Base-by-base conservation (phyloP, 192 early-diverging fungal species). In the Entomortierella chlamydospora region DNA sequence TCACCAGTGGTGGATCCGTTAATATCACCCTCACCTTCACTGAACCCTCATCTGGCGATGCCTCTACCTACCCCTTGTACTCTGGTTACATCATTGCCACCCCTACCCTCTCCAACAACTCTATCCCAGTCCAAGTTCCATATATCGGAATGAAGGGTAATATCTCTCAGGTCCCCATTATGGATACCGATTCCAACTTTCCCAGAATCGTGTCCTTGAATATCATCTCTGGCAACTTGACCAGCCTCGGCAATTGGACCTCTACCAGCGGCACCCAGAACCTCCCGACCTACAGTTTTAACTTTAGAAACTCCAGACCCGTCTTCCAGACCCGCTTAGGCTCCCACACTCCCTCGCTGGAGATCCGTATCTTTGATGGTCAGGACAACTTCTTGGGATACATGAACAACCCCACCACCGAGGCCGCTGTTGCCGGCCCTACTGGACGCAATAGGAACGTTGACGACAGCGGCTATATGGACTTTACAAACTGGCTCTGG, bases 11-110 rank as follows among this genome's bases (percentile, higher is more conserved):
- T 11, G 49, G 62, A 45, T 70, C 64, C 34, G 63, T 42, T 23
- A 73, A 68, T 17, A 49, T 89, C 17, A 82, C 57, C 3, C 28
- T 89, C 13, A 53, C 22, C 8, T 86, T 89, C 54, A 60, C 37
- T 1, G 84, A 85, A 23, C 88, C 86, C 31, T 39, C 34, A 26
- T n/a, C 64, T 15, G 74, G 74, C 20, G 34, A 78, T 30, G 28
- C 68, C 0, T 0, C 26, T 4, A 49, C 70, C 54, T 76, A 64
- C 54, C 68, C 72, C 6, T 10, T 82, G 18, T 82, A 76, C 47
- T 54, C 70, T 26, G 72, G 57, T 13, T 69, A 73, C 5, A 52
- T 64, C 25, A 37, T 79, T 37, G 76, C 76, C 34, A 79, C 67
- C 17, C 76, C 76, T 26, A 49, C 54, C 1, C 39, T 49, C 30